Evolutionary conservation across 345 rosid genomes (phyloP), one percentile per base, ranked within the genome.

Genomic region (Linum usitatissimum): DNA sequence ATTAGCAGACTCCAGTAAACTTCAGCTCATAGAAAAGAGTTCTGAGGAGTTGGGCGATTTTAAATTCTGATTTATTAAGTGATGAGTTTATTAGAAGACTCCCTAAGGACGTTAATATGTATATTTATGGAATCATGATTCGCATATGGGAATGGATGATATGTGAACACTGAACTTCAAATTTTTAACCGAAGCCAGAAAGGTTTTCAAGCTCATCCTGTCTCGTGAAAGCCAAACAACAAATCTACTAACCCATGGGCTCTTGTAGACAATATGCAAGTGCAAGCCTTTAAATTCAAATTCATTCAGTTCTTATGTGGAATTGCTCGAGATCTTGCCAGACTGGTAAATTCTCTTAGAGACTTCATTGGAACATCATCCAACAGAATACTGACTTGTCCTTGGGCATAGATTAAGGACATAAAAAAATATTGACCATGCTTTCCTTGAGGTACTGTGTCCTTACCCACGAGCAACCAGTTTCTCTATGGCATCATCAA

Each of bases 401-500:
- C 51, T 45, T 45, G 51, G 51, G 51, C 14, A 9, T 45, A 45
- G 51, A 45, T 0, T 45, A 45, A 75, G 62, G 66, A 67, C 49
- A 71, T 38, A n/a, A 23, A 61, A 20, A 10, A 61, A 61, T 36
- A 69, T 45, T 17, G 57, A 68, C 59, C 40, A 15, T 65, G 23
- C 59, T 61, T 53, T 12, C 48, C 55, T 13, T 45, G 30, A 38
- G 62, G 51, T 23, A 14, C 9, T 36, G 38, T 66, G 58, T 34
- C 72, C 87, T 73, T 81, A 92, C 98, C 98, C 96, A 36, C 85
- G 88, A 79, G 91, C 87, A 73, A 92, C 80, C 66, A 92, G 83
- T 76, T 89, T 89, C 72, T 87, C 86, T 66, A 89, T 83, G 60
- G 96, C 95, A 71, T 85, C 93, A 64, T 92, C 96, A 28, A 92